Evolutionary conservation across 345 rosid genomes (phyloP).

Genomic region (Odontarrhena argentea): DNA sequence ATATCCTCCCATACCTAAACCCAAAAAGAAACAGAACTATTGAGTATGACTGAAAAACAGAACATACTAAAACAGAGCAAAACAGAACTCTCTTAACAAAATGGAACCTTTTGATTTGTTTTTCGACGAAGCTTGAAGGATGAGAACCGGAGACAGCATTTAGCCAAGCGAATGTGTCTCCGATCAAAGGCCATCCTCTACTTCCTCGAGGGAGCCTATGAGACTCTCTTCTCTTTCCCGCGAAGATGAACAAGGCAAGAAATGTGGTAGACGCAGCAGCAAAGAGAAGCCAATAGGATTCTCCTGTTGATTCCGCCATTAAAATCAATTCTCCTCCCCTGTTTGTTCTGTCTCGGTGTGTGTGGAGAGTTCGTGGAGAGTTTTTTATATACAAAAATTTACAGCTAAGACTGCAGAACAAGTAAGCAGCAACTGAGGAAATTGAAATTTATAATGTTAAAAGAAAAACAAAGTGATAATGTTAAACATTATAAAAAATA

Average conservation of each 20-base stretch:
- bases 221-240: slow-evolving; percentile 14
- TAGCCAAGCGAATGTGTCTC: slow-evolving; percentile 74
- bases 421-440: slow-evolving; percentile 36
- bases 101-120: slow-evolving; percentile 61
- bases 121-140: slow-evolving; percentile 67
- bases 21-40: background rate
- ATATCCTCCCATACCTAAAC: slow-evolving; percentile 71
- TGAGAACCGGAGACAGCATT: slow-evolving; percentile 79
- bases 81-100: background rate
- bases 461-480: slow-evolving; percentile 22
- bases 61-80: slow-evolving; percentile 10
- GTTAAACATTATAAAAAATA: slow-evolving; percentile 31
- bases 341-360: slow-evolving; percentile 29
- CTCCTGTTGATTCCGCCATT: slow-evolving; percentile 34
- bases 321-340: slow-evolving; percentile 5
- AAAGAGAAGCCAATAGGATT: slow-evolving; percentile 32
- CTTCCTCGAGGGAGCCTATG: slow-evolving; percentile 63
- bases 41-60: slow-evolving; percentile 1
- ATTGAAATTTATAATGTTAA: background rate
- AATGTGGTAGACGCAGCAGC: slow-evolving; percentile 30
- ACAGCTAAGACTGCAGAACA: slow-evolving; percentile 44
- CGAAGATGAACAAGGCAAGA: slow-evolving; percentile 20
- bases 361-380: slow-evolving; percentile 45
- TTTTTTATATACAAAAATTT: slow-evolving; percentile 28
- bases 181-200: slow-evolving; percentile 77